Evolutionary conservation across 495 filamentous ascomycete species (phyloP), one percentile per base, ranked within the genome.

Genomic region (Trichocladium antarcticum): DNA sequence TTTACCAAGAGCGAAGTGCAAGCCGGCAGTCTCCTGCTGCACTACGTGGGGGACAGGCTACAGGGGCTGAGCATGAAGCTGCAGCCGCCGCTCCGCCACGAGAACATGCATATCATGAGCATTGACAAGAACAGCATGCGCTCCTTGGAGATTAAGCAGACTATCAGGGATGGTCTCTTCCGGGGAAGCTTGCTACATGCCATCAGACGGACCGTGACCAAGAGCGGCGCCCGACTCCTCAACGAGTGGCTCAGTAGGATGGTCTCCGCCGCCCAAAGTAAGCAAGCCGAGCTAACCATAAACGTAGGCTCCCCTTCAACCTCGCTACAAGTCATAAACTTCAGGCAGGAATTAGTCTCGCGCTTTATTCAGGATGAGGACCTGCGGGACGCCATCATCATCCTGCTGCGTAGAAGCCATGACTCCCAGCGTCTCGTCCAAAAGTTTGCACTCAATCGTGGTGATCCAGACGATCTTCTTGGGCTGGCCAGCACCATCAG

Each of bases 381-480:
- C 14, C 72, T 93, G 10, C 78, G 83, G 32, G 81, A 92, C 45
- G 71, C 78, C 37, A 68, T 93, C 12, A 66, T 75, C 0, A 57
- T 72, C 17, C 67, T 89, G n/a, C 71, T 97, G 6, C 80, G 82
- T 54, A 75, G 77, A 29, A 89, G 80, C 53, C 81, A 87, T 50
- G 92, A 99, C 61, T 84, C 87, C 6, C 83, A 93, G 51, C 83
- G 93, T 6, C 74, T 97, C 31, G 79, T 95, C 1, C 90, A 96
- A 59, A 95, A 88, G 52, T 95, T 99, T 55, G 82, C 90, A 2
- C 71, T 96, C 8, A 89, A 89, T 14, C 77, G 85, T 42, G 92
- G 90, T n/a, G 87, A 95, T 54, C 73, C 90, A n/a, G 90, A 96
- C 63, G 92, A 97, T 59, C 71, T 99, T 20, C 71, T 97, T 15